Base-by-base conservation (phyloP, 169 alveolate species). In the Cytauxzoon felis region DNA sequence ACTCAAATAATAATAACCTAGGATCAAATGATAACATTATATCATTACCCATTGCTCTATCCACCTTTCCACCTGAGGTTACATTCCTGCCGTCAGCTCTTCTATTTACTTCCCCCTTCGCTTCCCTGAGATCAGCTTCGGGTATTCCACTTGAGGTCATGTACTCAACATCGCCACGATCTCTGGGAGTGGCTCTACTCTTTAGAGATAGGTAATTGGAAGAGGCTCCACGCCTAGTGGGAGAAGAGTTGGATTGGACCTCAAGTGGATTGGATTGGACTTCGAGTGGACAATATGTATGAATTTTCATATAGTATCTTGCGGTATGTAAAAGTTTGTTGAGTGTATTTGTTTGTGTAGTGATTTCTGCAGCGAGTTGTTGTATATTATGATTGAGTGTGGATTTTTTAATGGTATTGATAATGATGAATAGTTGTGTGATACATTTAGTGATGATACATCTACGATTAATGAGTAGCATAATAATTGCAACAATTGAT, bases 1-100 rank as follows among this genome's bases (percentile, higher is more conserved):
- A 93, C 73, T 93, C 97, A 64, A 92, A 93, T 42, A 90, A 88
- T 62, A 93, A 61, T 38, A 91, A 64, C 49, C 97, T 84, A 0
- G 97, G 96, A 64, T 93, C 96, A 53, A 87, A 33, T 56, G 53
- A 36, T 0, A 42, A 52, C 18, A 51, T 49, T 23, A 36, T 41
- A 2, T 33, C 51, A n/a, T n/a, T n/a, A n/a, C n/a, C n/a, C n/a
- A n/a, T n/a, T n/a, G n/a, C n/a, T n/a, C n/a, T n/a, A n/a, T n/a
- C n/a, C n/a, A n/a, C n/a, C n/a, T n/a, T n/a, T n/a, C n/a, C n/a
- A n/a, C n/a, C n/a, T n/a, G n/a, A n/a, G n/a, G n/a, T n/a, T n/a
- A n/a, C n/a, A n/a, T n/a, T n/a, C n/a, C n/a, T n/a, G n/a, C n/a
- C n/a, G n/a, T n/a, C n/a, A n/a, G n/a, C n/a, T n/a, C n/a, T n/a